Base-by-base conservation (phyloP, 2,329 filamentous ascomycete genomes). In the Colletotrichum simmondsii region DNA sequence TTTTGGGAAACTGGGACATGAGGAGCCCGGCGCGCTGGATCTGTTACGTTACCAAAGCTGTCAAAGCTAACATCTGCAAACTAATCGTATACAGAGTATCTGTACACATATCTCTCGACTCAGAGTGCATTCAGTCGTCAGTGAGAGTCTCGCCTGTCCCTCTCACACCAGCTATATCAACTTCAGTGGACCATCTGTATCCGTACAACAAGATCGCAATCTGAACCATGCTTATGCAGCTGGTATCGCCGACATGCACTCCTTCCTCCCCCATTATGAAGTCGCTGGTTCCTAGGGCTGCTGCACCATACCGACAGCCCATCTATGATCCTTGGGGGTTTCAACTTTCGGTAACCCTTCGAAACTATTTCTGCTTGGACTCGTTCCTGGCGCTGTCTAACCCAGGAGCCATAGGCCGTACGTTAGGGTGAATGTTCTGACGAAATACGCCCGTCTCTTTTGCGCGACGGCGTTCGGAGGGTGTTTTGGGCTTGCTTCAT, bases 41-140 rank as follows among this genome's bases (percentile, higher is more conserved):
- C 60, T 46, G 69, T 73, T 73, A 73, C 69, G 69, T 73, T 73
- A 74, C 65, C 49, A 53, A 65, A 69, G 28, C 24, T 62, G 65
- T 73, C 65, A 69, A 56, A 52, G 22, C 46, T 42, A 35, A 56
- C 32, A 19, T 59, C 52, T 54, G 32, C 30, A n/a, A 35, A 35
- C 32, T 35, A 4, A 6, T 24, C 30, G 26, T 22, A 56, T 57
- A 19, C 54, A 62, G 46, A 46, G 66, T 49, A 68, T 74, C 64
- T 62, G 46, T 24, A 37, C 32, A 32, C 42, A 35, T 35, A 35
- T 37, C 58, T 54, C 57, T n/a, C 5, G 35, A 63, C 68, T 53
- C 30, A 42, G 5, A 42, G 35, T 42, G 64, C 59, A 63, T 22
- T 5, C n/a, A 30, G 35, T 42, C 14, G 4, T 42, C 35, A 42